A percentile compares a stretch with the other conserved stretches of the same genome.
phyloP scores from a whole-genome alignment of 2,329 filamentous ascomycete species.

The Fusarium chuoi region DNA sequence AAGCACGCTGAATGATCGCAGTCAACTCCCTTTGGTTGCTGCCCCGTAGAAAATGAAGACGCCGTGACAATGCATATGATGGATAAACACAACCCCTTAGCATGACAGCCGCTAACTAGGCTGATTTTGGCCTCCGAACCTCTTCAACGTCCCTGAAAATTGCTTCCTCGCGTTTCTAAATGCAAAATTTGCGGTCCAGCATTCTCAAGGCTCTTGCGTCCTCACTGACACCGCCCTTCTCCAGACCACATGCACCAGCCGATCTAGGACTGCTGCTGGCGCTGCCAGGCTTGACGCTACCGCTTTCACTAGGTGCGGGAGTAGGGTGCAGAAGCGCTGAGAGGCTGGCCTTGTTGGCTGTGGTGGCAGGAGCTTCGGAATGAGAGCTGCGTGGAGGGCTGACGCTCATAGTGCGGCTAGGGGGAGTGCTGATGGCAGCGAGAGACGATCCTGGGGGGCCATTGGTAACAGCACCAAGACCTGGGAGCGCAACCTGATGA shows the following conservation, averaged over 20 bases:
- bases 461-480: constrained; percentile 50
- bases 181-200: constrained; percentile 68
- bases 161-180: constrained; percentile 31
- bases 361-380: constrained; percentile 38
- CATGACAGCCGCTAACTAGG: not conserved
- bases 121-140: not conserved
- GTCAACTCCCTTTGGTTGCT: constrained; percentile 34
- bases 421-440: constrained; percentile 54
- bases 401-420: constrained; percentile 58
- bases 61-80: constrained; percentile 42
- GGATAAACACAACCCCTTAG: constrained; percentile 24
- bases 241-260: constrained; percentile 40
- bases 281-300: constrained; percentile 57
- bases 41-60: constrained; percentile 38
- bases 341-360: constrained; percentile 56
- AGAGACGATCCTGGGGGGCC: constrained; percentile 43
- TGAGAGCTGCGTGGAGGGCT: constrained; percentile 59
- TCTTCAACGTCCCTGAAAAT: not conserved
- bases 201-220: constrained; percentile 74
- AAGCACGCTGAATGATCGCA: constrained; percentile 39
- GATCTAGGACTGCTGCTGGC: constrained; percentile 54
- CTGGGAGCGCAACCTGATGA: constrained; percentile 57
- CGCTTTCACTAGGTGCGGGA: constrained; percentile 57
- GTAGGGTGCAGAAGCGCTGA: constrained; percentile 64
- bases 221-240: constrained; percentile 63